Percentiles rank a stretch among this genome's conserved stretches.
These are phyloP conservation scores for Metschnikowia shivogae DNA, from an alignment of 805 yeast genomes.

Conservation along the genomic window DNA sequence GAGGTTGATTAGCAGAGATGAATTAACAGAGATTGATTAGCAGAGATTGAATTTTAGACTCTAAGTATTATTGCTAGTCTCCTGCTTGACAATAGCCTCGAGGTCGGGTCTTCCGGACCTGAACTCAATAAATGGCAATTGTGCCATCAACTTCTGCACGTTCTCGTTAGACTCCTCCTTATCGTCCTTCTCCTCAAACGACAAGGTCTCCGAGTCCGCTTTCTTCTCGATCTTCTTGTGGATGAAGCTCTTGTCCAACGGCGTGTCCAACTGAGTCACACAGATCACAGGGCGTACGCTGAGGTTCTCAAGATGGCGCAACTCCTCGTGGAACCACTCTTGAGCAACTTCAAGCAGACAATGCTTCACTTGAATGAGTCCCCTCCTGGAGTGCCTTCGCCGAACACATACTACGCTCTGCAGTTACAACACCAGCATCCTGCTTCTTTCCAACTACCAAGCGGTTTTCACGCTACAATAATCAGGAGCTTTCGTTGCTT, in stretches of 20 bases:
- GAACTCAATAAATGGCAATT: constrained; percentile 37
- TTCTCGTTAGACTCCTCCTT: constrained; percentile 7
- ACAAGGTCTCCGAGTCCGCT: background rate
- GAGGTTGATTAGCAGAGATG: too few relatives aligned
- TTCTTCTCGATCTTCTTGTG: constrained; percentile 9
- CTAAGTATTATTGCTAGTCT: too few relatives aligned
- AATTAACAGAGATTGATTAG: too few relatives aligned
- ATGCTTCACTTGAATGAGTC: constrained; percentile 25
- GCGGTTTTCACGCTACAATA: constrained; percentile 37
- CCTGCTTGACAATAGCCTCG: constrained; percentile 29
- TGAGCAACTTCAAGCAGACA: constrained; percentile 34
- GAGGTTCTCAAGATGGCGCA: constrained; percentile 29
- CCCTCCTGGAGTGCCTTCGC: constrained; percentile 16
- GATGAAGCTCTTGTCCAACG: constrained; percentile 15
- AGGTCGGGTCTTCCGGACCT: constrained; percentile 43
- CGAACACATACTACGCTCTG: constrained; percentile 17
- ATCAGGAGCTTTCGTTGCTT: constrained; percentile 47
- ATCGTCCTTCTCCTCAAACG: constrained; percentile 8
- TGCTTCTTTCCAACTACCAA: constrained; percentile 52
- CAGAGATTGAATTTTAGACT: too few relatives aligned
- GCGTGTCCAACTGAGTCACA: constrained; percentile 16
- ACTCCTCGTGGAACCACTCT: constrained; percentile 37
- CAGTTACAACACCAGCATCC: constrained; percentile 21
- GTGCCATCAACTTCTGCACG: constrained; percentile 17
- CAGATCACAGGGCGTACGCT: constrained; percentile 38